These are phyloP conservation scores for Phytophthora fragariae DNA, from an alignment of 352 stramenopile genomes.

Conservation along the genomic window DNA sequence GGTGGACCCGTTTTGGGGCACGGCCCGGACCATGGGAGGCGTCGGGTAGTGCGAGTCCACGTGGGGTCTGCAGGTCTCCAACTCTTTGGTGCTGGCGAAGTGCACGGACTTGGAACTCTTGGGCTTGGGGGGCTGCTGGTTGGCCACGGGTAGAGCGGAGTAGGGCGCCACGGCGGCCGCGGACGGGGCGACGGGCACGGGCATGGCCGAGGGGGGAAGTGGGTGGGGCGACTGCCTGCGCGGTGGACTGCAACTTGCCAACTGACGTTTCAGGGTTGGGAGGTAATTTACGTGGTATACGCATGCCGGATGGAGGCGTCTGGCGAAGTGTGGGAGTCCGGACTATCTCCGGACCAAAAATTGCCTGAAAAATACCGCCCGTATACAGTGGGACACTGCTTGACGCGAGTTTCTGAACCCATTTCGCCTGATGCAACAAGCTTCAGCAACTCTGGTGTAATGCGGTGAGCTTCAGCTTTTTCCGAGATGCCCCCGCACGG, in stretches of 20 bases:
- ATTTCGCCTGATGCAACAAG: conserved; percentile 12
- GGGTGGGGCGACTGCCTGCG: not conserved
- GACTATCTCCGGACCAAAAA: conserved; percentile 2
- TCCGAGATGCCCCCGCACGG: not conserved
- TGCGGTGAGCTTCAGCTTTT: not conserved
- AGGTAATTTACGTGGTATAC: conserved; percentile 17
- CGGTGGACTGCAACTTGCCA: conserved; percentile 21
- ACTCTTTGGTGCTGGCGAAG: conserved; percentile 56
- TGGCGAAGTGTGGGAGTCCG: not conserved
- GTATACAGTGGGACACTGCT: conserved; percentile 9
- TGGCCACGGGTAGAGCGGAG: conserved; percentile 3
- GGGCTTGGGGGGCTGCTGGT: conserved; percentile 9
- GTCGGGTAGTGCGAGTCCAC: conserved; percentile 60
- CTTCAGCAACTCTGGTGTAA: not conserved
- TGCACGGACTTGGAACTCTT: conserved; percentile 51
- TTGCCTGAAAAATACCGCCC: conserved; percentile 3
- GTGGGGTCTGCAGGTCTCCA: conserved; percentile 40
- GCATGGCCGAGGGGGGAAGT: conserved; percentile 4
- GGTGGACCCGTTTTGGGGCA: conserved; percentile 59
- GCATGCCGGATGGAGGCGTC: not conserved
- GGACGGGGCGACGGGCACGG: conserved; percentile 6
- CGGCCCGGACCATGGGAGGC: conserved; percentile 33
- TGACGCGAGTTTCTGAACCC: conserved; percentile 14
- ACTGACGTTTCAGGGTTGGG: conserved; percentile 7
- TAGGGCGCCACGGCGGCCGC: conserved; percentile 18